phyloP scores from a whole-genome alignment of 768 basidiomycete genomes.

The Boletus fagicola region DNA sequence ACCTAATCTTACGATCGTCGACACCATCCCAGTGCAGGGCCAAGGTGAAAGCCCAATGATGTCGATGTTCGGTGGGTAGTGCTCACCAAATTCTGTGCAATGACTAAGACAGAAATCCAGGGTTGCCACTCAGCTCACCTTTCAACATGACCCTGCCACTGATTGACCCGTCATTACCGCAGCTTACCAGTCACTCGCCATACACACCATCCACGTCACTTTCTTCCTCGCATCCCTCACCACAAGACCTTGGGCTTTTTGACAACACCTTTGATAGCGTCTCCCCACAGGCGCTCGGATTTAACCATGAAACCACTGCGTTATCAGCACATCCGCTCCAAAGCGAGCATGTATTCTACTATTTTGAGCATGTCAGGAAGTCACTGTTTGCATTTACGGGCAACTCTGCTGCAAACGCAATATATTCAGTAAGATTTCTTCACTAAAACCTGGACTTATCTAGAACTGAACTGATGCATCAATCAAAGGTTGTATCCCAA shows the following conservation, averaged over 20 bases:
- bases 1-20: conserved; percentile 21
- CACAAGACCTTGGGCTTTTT: conserved; percentile 33
- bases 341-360: conserved; percentile 65
- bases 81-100: not conserved
- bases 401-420: conserved; percentile 58
- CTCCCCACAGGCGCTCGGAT: conserved; percentile 31
- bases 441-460: conserved; percentile 1
- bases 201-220: conserved; percentile 36
- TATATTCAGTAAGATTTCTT: conserved; percentile 55
- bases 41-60: conserved; percentile 28
- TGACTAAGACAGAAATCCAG: conserved; percentile 19
- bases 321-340: conserved; percentile 45
- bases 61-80: conserved; percentile 30
- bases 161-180: conserved; percentile 31
- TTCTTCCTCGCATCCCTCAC: conserved; percentile 36
- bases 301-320: conserved; percentile 18
- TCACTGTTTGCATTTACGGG: conserved; percentile 66
- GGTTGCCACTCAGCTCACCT: conserved; percentile 32
- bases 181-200: conserved; percentile 30
- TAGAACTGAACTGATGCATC: conserved; percentile 18
- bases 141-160: conserved; percentile 27
- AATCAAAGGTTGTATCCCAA: conserved; percentile 47
- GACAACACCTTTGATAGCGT: conserved; percentile 36
- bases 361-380: conserved; percentile 69
- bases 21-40: conserved; percentile 15